Base-by-base conservation (phyloP, 495 filamentous ascomycete genomes). In the Xylaria intraflava region DNA sequence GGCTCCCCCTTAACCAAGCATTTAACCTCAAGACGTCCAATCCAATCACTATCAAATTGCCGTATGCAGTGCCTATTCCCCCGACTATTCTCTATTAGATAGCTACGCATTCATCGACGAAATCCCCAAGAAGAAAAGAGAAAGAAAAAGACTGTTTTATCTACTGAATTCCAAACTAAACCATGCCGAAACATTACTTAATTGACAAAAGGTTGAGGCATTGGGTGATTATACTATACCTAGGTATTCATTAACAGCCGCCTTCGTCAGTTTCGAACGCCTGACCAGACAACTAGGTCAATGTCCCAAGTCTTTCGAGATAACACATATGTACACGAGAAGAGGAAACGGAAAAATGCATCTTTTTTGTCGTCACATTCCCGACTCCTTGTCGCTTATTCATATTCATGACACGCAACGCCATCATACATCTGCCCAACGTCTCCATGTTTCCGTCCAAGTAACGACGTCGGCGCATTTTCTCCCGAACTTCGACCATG, bases 241-340 rank as follows among this genome's bases (percentile, higher is more conserved):
- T 38, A 29, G 27, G 27, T 29, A 4, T 2, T 46, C 40, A 53
- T 53, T 46, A 40, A 30, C 33, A 46, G 43, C 26, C 38, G 31
- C 33, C 40, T 27, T 40, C 17, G 22, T 44, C 31, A 16, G 8
- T 20, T 35, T 30, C 23, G n/a, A 53, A 39, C 51, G 38, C 51
- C 35, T 40, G 51, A 31, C 51, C 26, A 29, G 51, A 53, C 51
- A 27, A 22, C 12, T 30, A 53, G 31, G 51, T 55, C 46, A 31
- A 58, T 8, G 42, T 53, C 51, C 45, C 49, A 63, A 59, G 46
- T 57, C 58, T 51, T 61, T 49, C 44, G 46, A 49, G 62, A 57
- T 64, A n/a, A 66, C 59, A 64, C 58, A 64, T 66, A 66, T 66
- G 56, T 66, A 66, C 63, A 65, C 46, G 44, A 49, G 48, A 51